Evolutionary conservation across 2,329 filamentous ascomycete species (phyloP), one percentile per base, ranked within the genome.

Genomic region (Beauveria rudraprayagi): DNA sequence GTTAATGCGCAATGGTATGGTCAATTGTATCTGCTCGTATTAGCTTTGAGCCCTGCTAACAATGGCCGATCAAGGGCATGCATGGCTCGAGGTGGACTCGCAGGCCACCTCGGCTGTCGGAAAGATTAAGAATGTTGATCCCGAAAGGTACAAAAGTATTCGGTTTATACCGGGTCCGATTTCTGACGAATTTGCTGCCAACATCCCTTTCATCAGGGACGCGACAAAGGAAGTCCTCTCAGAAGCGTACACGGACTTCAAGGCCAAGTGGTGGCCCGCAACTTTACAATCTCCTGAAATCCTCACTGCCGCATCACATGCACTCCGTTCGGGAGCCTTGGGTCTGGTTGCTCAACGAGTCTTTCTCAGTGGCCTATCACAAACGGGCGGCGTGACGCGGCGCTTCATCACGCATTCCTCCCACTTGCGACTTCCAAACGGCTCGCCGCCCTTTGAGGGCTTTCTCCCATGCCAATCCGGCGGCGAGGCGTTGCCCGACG

Each of bases 51-150:
- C 11, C n/a, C 14, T 48, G 19, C 54, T 56, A n/a, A 48, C 43
- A 22, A 30, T 37, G 4, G 10, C 9, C 37, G 2, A 19, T 10
- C 9, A 65, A 48, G 63, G 63, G 3, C 64, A 66, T 43, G 64
- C 61, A n/a, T 65, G 64, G 64, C 43, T 66, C 8, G 64, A 66
- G 48, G 63, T 66, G 16, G 64, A 66, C 43, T 65, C 64, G 2
- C 64, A 65, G 47, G 63, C 62, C 5, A 60, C 64, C 9, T 66
- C 64, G 8, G 63, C 63, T 5, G 26, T 66, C 9, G 62, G 58
- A 7, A 66, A 65, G 24, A 63, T 66, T 43, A 65, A 63, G 44
- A 61, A 62, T 40, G 55, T 24, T 2, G 53, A 66, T 51, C 63
- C 63, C 14, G 52, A 55, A 8, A 53, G 64, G n/a, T 66, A 65